These are phyloP conservation scores for Macrophomina pseudophaseolina DNA, from an alignment of 2,329 filamentous ascomycete species.

Conservation along the genomic window DNA sequence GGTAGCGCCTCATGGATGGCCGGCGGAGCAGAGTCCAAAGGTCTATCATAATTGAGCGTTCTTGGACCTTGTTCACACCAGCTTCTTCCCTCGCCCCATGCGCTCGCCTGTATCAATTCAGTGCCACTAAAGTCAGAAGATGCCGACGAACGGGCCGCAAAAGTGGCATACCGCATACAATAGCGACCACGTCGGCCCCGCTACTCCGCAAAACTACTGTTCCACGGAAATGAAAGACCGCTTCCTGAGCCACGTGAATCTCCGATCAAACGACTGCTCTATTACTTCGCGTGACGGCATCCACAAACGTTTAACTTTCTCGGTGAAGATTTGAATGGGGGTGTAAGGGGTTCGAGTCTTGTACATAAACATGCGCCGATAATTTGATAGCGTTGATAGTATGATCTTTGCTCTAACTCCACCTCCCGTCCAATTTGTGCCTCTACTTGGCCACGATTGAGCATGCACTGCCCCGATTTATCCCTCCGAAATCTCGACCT, in stretches of 20 bases:
- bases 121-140: background rate
- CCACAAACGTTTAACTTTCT: background rate
- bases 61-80: too few species aligned
- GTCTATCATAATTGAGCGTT: too few species aligned
- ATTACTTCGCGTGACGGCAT: background rate
- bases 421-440: background rate
- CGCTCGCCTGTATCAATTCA: background rate
- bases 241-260: background rate
- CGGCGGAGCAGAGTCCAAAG: too few species aligned
- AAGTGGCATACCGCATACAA: too few species aligned
- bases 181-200: too few species aligned
- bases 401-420: background rate
- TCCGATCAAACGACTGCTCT: background rate
- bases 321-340: background rate
- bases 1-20: too few species aligned
- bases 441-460: too few species aligned
- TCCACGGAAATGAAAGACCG: background rate
- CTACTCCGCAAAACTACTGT: background rate
- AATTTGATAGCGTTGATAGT: background rate
- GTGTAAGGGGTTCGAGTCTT: background rate
- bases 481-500: background rate
- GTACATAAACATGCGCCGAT: background rate
- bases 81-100: too few species aligned
- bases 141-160: background rate
- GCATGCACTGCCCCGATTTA: too few species aligned